Evolutionary conservation across 2,329 filamentous ascomycete species (phyloP).

Genomic region (Fusarium kyushuense): DNA sequence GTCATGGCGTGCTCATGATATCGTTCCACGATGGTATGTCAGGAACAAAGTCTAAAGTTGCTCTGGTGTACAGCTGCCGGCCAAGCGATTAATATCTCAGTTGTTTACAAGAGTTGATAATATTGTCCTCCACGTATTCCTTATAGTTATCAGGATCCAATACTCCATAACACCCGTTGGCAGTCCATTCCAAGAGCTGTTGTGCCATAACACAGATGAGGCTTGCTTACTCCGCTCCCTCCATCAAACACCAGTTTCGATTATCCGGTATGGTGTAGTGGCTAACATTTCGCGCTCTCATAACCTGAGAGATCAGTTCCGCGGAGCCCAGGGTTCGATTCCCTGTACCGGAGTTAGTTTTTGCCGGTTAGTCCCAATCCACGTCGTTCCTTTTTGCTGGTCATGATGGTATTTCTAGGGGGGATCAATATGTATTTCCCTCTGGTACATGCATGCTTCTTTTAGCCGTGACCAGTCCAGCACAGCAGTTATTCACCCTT

Average conservation of each 20-base stretch:
- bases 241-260: not conserved
- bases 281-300: constrained; percentile 53
- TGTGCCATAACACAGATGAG: fast-evolving
- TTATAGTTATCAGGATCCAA: not conserved
- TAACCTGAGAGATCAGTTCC: constrained; percentile 29
- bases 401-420: too few relatives aligned
- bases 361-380: not conserved
- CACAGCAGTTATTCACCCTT: not conserved
- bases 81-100: not conserved
- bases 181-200: not conserved
- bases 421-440: too few relatives aligned
- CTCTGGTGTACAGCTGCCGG: not conserved
- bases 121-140: not conserved
- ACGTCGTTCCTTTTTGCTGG: not conserved
- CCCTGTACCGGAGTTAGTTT: constrained; percentile 44
- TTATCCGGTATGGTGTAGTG: constrained; percentile 52
- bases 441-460: not conserved
- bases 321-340: constrained; percentile 48
- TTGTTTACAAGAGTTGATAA: not conserved
- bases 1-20: not conserved
- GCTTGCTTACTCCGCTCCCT: fast-evolving
- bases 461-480: not conserved
- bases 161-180: not conserved
- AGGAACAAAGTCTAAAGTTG: too few relatives aligned
- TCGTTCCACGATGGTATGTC: not conserved